Evolutionary conservation across 306 rosid species (phyloP).

Genomic region (Calophaca sinica): DNA sequence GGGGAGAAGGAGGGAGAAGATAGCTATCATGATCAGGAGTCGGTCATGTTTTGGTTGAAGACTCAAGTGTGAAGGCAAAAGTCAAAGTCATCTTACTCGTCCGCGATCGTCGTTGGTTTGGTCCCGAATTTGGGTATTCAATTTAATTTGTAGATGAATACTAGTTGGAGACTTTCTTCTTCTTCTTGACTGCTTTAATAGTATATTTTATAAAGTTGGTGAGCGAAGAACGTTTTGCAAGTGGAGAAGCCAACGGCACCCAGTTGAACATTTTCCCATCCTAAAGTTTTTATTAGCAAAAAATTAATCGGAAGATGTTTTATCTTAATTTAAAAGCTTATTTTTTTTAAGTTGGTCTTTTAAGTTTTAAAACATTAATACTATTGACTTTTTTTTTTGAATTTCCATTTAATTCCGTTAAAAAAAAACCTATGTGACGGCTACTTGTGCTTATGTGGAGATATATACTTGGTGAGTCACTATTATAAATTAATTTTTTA

Average conservation of each 20-base stretch:
- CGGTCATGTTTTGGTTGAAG: neutral
- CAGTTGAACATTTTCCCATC: neutral
- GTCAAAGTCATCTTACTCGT: neutral
- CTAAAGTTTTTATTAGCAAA: too few relatives aligned
- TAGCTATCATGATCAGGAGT: neutral
- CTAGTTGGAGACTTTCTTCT: neutral
- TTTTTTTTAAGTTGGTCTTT: too few relatives aligned
- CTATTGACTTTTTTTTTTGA: too few relatives aligned
- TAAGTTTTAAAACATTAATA: too few relatives aligned
- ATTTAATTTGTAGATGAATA: neutral
- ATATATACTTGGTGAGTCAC: too few relatives aligned
- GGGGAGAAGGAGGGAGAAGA: neutral
- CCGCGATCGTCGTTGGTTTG: neutral
- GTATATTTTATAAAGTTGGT: neutral
- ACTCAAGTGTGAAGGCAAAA: neutral
- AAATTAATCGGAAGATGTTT: too few relatives aligned
- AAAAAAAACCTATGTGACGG: too few relatives aligned
- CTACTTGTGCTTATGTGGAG: too few relatives aligned
- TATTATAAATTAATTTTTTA: too few relatives aligned
- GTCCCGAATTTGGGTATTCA: neutral
- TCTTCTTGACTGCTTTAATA: neutral
- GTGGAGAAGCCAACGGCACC: constrained; percentile 22
- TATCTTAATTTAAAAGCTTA: too few relatives aligned
- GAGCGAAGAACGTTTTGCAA: neutral
- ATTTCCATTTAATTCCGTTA: too few relatives aligned